A percentile compares a stretch with the other conserved stretches of the same genome.
Evolutionary conservation across 768 basidiomycete genomes (phyloP).

Genomic region (Agaricus sinodeliciosus): DNA sequence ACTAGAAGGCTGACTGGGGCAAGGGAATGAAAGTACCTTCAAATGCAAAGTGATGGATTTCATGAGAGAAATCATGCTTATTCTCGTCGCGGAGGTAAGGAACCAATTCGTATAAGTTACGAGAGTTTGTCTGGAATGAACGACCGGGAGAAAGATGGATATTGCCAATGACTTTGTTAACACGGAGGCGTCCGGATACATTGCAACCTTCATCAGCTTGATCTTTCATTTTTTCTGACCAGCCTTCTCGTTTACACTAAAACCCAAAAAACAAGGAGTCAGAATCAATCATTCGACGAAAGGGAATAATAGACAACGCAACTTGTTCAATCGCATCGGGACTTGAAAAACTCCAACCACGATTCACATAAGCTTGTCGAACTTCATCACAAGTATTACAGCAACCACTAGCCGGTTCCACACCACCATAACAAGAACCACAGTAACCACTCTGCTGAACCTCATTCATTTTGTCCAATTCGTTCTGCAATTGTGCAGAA

Average conservation of each 20-base stretch:
- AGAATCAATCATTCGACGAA: no score
- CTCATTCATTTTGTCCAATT: conserved; percentile 74
- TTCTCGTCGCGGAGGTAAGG: conserved; percentile 91
- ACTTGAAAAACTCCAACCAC: conserved; percentile 92
- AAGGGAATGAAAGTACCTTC: conserved; percentile 32
- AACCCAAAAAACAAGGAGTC: not conserved
- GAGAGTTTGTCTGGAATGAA: conserved; percentile 84
- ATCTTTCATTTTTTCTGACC: conserved; percentile 89
- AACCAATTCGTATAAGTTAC: conserved; percentile 82
- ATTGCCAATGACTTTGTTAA: conserved; percentile 96
- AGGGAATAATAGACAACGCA: not conserved
- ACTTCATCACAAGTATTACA: conserved; percentile 98
- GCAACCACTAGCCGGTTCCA: conserved; percentile 70
- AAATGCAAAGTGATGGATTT: conserved; percentile 76
- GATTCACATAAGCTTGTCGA: conserved; percentile 78
- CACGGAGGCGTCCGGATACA: conserved; percentile 81
- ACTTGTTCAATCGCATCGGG: conserved; percentile 94
- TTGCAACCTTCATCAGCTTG: conserved; percentile 95
- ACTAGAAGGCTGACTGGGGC: not conserved
- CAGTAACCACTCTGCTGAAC: conserved; percentile 64
- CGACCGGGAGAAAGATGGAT: conserved; percentile 92
- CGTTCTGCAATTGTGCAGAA: conserved; percentile 70
- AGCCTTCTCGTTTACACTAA: conserved; percentile 90
- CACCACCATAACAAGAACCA: conserved; percentile 93
- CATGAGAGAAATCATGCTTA: conserved; percentile 92